Base-by-base conservation (phyloP, 2,329 filamentous ascomycete species). In the Tetracladium maxilliforme region DNA sequence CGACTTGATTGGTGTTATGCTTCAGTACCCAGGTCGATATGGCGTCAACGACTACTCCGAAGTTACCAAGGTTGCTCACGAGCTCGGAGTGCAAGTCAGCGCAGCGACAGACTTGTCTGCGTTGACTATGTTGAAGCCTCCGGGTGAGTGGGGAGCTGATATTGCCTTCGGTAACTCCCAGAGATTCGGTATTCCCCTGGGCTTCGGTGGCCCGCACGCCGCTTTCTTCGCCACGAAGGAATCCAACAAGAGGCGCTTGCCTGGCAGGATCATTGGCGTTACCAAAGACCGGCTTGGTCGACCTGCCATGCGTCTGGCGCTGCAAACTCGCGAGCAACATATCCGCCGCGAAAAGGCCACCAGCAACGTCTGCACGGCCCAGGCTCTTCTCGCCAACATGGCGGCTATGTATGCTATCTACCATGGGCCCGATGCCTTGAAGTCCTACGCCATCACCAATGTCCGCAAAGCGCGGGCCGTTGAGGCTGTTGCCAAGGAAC, bases 331-430 rank as follows among this genome's bases (percentile, higher is more conserved):
- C 40, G 87, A 95, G 55, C 87, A 95, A 57, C 87, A 95, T 49
- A 94, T 95, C 47, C 70, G 87, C 36, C 70, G 87, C 43, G 87
- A 95, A 49, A 94, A 94, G 64, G 87, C 87, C 2, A 95, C 87
- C 3, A 93, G 84, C 59, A 95, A 95, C 45, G 86, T 94, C 31
- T 95, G 87, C 58, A 95, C 87, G 2, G 86, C 87, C 2, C 87
- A 95, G 53, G 87, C 87, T 7, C 58, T 95, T 14, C 61, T 94
- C 25, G 87, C 87, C 19, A 95, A 95, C 51, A 94, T 94, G 82
- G 87, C 73, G 38, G 83, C 86, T 27, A 77, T 94, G 57, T 95
- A 93, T 45, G 86, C 84, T 26, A 64, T 94, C 27, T 95, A 94
- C 50, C 87, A 95, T 47, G 87, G 87, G 4, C 87, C 87, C 1